A percentile compares a stretch with the other conserved stretches of the same genome.
These are phyloP conservation scores for Myriosclerotinia curreyana DNA, from an alignment of 2,329 filamentous ascomycete species.

Conservation along the genomic window DNA sequence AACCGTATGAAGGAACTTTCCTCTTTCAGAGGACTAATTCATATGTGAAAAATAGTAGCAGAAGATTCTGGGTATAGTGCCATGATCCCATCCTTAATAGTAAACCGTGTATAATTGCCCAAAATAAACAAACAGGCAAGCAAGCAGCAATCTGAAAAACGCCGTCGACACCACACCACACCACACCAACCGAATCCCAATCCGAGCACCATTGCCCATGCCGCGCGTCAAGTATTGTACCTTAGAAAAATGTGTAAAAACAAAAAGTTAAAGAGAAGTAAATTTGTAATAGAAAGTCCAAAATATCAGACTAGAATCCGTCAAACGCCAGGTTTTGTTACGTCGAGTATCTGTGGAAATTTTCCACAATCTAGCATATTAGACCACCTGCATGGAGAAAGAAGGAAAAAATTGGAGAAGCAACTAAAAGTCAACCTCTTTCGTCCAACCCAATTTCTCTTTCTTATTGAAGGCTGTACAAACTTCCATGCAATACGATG, in stretches of 20 bases:
- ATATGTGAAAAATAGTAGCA: not conserved
- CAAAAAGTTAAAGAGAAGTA: conserved; percentile 6
- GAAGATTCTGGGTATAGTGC: conserved; percentile 21
- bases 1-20: not conserved
- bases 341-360: not conserved
- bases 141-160: conserved; percentile 11
- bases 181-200: not conserved
- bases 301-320: too few relatives aligned
- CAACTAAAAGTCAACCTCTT: conserved; percentile 21
- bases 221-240: not conserved
- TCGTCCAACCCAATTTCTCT: conserved; percentile 22
- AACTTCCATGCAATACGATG: conserved; percentile 19
- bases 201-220: not conserved
- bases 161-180: not conserved
- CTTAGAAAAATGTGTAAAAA: conserved; percentile 9
- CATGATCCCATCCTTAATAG: conserved; percentile 16
- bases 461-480: conserved; percentile 20
- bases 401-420: not conserved
- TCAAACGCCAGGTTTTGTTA: not conserved
- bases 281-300: conserved; percentile 7
- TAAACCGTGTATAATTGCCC: conserved; percentile 1
- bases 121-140: not conserved
- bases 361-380: not conserved
- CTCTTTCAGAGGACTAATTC: not conserved
- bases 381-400: not conserved